Percentiles rank a stretch among this genome's conserved stretches.
Evolutionary conservation across 768 basidiomycete genomes (phyloP).

Genomic region (Tubosaeta brunneosetosa): DNA sequence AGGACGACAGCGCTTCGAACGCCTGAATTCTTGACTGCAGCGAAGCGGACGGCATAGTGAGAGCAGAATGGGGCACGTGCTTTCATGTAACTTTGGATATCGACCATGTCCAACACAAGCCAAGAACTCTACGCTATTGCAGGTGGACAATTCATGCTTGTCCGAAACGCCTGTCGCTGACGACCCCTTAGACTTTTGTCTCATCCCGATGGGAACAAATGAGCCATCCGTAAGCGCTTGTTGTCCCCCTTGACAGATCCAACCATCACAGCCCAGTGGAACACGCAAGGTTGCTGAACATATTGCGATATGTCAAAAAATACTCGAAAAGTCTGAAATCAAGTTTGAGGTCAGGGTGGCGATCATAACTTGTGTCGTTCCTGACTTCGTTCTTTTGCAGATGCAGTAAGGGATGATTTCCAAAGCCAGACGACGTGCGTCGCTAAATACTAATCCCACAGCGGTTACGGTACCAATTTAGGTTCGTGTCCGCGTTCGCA

Average conservation of each 20-base stretch:
- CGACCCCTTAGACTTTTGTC: slow-evolving; percentile 66
- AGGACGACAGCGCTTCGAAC: slow-evolving; percentile 52
- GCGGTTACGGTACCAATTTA: slow-evolving; percentile 90
- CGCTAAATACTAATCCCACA: slow-evolving; percentile 26
- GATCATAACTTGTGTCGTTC: background rate
- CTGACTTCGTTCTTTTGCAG: slow-evolving; percentile 13
- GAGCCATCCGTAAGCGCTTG: slow-evolving; percentile 57
- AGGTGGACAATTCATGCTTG: slow-evolving; percentile 37
- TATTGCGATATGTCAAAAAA: slow-evolving; percentile 75
- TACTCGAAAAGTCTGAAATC: slow-evolving; percentile 80
- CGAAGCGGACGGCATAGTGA: slow-evolving; percentile 36
- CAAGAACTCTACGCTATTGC: slow-evolving; percentile 72
- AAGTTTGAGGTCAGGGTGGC: slow-evolving; percentile 62
- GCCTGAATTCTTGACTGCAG: slow-evolving; percentile 59
- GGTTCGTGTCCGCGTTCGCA: slow-evolving; percentile 37
- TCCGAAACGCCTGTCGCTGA: background rate
- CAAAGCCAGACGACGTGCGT: slow-evolving; percentile 31
- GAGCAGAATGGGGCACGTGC: background rate
- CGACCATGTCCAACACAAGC: slow-evolving; percentile 12
- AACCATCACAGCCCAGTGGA: background rate
- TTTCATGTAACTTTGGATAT: background rate
- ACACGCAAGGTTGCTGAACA: slow-evolving; percentile 61
- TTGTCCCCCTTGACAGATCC: slow-evolving; percentile 3
- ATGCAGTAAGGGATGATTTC: slow-evolving; percentile 34
- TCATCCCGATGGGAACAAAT: slow-evolving; percentile 79